Conservation (phyloP, 768 basidiomycete genomes). For the Amyloporia xantha region DNA sequence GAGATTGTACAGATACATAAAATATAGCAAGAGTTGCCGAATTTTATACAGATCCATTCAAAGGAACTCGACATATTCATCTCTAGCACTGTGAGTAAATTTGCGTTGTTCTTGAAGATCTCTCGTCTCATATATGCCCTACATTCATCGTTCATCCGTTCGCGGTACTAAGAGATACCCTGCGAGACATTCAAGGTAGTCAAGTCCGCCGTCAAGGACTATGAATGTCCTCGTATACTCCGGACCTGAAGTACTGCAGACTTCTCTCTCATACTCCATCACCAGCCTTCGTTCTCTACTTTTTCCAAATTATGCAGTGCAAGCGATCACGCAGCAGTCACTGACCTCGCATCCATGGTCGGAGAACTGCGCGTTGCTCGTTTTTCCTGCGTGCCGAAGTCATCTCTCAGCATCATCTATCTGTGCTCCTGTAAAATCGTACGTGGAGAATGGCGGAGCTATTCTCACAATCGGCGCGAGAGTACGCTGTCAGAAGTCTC, state of each 20-base stretch:
- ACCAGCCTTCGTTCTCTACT: constrained; percentile 48
- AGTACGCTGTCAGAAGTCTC: neutral
- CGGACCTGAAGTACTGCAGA: constrained; percentile 35
- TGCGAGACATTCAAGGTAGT: too few species aligned
- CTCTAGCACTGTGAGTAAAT: too few species aligned
- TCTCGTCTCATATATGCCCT: too few species aligned
- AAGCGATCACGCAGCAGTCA: constrained; percentile 49
- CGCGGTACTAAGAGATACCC: too few species aligned
- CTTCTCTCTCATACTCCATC: constrained; percentile 26
- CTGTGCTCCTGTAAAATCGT: constrained; percentile 45
- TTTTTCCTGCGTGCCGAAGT: constrained; percentile 59
- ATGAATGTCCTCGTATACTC: constrained; percentile 43
- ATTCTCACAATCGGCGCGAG: constrained; percentile 63
- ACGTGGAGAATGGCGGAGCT: constrained; percentile 62
- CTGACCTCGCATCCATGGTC: constrained; percentile 74
- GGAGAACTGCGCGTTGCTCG: constrained; percentile 66
- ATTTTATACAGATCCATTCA: too few species aligned
- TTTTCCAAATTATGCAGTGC: constrained; percentile 72
- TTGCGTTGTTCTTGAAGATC: too few species aligned
- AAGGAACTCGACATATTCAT: too few species aligned
- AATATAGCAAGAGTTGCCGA: too few species aligned
- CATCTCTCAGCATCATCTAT: constrained; percentile 33
- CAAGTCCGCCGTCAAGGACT: too few species aligned
- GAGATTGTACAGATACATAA: too few species aligned
- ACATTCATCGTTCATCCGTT: too few species aligned